Evolutionary conservation across 192 early-diverging fungal genomes (phyloP).

Genomic region (Coemansia sp.): DNA sequence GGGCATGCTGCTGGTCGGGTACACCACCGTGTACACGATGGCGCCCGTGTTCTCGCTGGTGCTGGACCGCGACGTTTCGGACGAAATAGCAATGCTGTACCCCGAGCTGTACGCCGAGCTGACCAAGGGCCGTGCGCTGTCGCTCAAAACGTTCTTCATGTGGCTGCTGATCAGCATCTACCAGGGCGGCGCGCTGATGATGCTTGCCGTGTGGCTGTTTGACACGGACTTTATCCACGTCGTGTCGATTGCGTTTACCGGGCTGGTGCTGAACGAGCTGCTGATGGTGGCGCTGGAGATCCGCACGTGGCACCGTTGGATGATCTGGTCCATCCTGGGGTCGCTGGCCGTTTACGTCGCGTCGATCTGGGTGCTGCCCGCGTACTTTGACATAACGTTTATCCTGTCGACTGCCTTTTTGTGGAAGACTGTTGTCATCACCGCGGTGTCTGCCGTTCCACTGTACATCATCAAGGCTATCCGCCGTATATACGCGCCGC

Average conservation of each 20-base stretch:
- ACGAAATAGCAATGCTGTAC: conserved; percentile 87
- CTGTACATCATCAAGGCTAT: conserved; percentile 83
- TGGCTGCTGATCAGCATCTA: conserved; percentile 96
- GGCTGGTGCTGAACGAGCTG: conserved; percentile 90
- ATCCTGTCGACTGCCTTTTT: conserved; percentile 82
- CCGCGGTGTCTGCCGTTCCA: conserved; percentile 81
- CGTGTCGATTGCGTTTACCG: conserved; percentile 93
- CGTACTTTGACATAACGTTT: conserved; percentile 90
- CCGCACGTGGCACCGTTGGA: conserved; percentile 88
- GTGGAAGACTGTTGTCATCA: conserved; percentile 90
- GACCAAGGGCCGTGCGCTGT: conserved; percentile 88
- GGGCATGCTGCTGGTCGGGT: conserved; percentile 83
- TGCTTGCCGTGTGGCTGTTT: conserved; percentile 90
- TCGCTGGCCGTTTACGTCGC: conserved; percentile 81
- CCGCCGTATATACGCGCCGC: conserved; percentile 77
- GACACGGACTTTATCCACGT: conserved; percentile 95
- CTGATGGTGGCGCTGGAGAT: conserved; percentile 96
- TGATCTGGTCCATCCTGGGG: conserved; percentile 81
- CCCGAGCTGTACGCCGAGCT: conserved; percentile 94
- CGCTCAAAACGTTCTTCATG: conserved; percentile 90
- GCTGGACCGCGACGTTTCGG: conserved; percentile 83
- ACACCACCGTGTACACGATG: conserved; percentile 97
- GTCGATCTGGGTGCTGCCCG: conserved; percentile 86
- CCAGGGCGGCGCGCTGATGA: conserved; percentile 96
- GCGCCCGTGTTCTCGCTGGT: conserved; percentile 95